Percentiles rank a stretch among this genome's conserved stretches.
phyloP scores from a whole-genome alignment of 2,329 filamentous ascomycete species.

The Neonectria sp. region DNA sequence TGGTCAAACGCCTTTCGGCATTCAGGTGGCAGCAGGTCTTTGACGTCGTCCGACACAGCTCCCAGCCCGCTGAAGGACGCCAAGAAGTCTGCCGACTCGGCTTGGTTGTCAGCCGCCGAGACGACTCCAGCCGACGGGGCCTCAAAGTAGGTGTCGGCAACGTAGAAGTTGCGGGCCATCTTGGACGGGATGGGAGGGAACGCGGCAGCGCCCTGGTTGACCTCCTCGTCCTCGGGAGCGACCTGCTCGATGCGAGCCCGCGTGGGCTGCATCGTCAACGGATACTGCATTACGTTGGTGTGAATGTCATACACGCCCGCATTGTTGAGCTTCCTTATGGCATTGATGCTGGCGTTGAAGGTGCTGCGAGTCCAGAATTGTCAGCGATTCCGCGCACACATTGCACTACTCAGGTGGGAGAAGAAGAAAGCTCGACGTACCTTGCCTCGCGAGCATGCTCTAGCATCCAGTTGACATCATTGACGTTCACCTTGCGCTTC shows the following conservation, averaged over 20 bases:
- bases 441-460: slow-evolving; percentile 94
- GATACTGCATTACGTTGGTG: slow-evolving; percentile 92
- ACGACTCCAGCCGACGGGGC: slow-evolving; percentile 64
- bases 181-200: slow-evolving; percentile 66
- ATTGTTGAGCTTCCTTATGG: slow-evolving; percentile 77
- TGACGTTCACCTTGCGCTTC: slow-evolving; percentile 89
- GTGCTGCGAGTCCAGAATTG: slow-evolving; percentile 67
- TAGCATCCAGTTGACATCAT: slow-evolving; percentile 95
- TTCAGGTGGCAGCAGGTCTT: slow-evolving; percentile 76
- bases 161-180: slow-evolving; percentile 69
- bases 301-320: slow-evolving; percentile 92
- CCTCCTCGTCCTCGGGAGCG: slow-evolving; percentile 57
- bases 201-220: slow-evolving; percentile 48
- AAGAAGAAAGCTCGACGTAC: slow-evolving; percentile 62
- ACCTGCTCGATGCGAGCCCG: slow-evolving; percentile 87
- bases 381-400: slow-evolving; percentile 23
- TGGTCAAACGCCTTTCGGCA: slow-evolving; percentile 81
- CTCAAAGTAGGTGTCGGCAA: slow-evolving; percentile 70
- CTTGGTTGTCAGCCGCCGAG: slow-evolving; percentile 60
- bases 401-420: neutral
- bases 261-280: slow-evolving; percentile 89
- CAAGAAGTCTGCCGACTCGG: slow-evolving; percentile 63
- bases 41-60: slow-evolving; percentile 76
- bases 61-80: slow-evolving; percentile 72
- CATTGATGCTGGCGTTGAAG: slow-evolving; percentile 84